phyloP scores from a whole-genome alignment of 129 eudicot species.

The Glebionis coronaria region DNA sequence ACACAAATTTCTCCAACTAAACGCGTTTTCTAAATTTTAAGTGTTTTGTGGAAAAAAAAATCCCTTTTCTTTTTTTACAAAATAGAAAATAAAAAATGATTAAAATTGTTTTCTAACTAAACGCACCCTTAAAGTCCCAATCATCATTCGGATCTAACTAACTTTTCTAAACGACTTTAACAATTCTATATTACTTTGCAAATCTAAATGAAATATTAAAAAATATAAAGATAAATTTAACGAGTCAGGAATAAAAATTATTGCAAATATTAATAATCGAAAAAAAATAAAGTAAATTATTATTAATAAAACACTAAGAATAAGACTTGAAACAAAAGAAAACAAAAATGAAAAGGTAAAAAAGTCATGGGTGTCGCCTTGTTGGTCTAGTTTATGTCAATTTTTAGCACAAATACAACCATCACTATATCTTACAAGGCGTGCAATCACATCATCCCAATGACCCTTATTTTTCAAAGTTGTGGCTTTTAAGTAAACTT shows the following conservation, averaged over 20 bases:
- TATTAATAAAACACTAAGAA: conserved; percentile 22
- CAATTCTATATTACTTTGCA: background rate
- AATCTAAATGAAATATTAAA: background rate
- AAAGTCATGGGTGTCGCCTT: conserved; percentile 17
- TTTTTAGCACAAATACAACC: conserved; percentile 26
- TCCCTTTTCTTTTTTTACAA: too few relatives aligned
- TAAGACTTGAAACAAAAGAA: conserved; percentile 27
- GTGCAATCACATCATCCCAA: conserved; percentile 30
- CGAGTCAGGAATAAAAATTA: too few relatives aligned
- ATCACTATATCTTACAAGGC: conserved; percentile 22
- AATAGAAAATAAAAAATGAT: too few relatives aligned
- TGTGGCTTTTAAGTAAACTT: conserved; percentile 35
- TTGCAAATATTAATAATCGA: background rate
- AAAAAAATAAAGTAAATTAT: conserved; percentile 26
- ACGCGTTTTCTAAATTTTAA: too few relatives aligned
- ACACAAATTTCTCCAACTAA: too few relatives aligned
- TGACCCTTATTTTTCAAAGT: conserved; percentile 30
- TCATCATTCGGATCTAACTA: too few relatives aligned
- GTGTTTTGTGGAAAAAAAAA: too few relatives aligned
- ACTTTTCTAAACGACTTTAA: too few relatives aligned
- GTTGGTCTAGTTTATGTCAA: conserved; percentile 10
- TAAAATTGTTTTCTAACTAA: too few relatives aligned
- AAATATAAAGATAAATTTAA: background rate
- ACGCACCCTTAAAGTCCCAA: too few relatives aligned
- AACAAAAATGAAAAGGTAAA: conserved; percentile 34